A percentile compares a stretch with the other conserved stretches of the same genome.
Conservation (phyloP, 108 stramenopile species). For the Epithemia pelagica region DNA sequence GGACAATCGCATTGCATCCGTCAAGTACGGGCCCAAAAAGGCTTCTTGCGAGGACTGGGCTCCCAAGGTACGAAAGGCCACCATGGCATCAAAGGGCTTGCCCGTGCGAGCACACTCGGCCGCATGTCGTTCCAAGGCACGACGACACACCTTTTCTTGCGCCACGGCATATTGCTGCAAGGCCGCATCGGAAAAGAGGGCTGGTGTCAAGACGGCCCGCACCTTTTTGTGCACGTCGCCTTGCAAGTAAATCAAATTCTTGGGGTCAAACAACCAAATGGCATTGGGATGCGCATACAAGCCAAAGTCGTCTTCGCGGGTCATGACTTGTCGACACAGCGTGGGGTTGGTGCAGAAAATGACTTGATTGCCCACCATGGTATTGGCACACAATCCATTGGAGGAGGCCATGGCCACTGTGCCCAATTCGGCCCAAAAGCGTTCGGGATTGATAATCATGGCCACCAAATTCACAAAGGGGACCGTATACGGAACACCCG, state of each 20-base stretch:
- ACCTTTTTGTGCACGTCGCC: conserved; percentile 16
- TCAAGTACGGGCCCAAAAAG: conserved; percentile 21
- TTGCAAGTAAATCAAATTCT: conserved; percentile 21
- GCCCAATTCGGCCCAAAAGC: conserved; percentile 24
- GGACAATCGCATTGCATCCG: conserved; percentile 1
- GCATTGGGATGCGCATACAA: conserved; percentile 26
- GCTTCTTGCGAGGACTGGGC: conserved; percentile 20
- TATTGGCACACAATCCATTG: conserved; percentile 24
- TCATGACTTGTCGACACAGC: conserved; percentile 18
- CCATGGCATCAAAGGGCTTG: conserved; percentile 5
- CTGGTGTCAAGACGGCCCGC: conserved; percentile 15
- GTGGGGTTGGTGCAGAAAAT: conserved; percentile 17
- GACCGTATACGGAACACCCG: conserved; percentile 23
- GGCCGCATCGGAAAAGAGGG: conserved; percentile 19
- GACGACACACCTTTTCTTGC: conserved; percentile 16
- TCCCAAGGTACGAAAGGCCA: conserved; percentile 16
- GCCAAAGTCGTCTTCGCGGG: conserved; percentile 13
- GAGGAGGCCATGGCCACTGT: conserved; percentile 9
- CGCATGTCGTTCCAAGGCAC: conserved; percentile 1
- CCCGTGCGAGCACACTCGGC: conserved; percentile 6
- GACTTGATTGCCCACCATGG: conserved; percentile 16
- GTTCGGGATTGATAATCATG: conserved; percentile 17
- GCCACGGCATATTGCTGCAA: conserved; percentile 15
- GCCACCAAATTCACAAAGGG: conserved; percentile 19
- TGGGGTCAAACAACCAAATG: conserved; percentile 17